Base-by-base conservation (phyloP, 495 filamentous ascomycete genomes). In the Xylaria sp. region DNA sequence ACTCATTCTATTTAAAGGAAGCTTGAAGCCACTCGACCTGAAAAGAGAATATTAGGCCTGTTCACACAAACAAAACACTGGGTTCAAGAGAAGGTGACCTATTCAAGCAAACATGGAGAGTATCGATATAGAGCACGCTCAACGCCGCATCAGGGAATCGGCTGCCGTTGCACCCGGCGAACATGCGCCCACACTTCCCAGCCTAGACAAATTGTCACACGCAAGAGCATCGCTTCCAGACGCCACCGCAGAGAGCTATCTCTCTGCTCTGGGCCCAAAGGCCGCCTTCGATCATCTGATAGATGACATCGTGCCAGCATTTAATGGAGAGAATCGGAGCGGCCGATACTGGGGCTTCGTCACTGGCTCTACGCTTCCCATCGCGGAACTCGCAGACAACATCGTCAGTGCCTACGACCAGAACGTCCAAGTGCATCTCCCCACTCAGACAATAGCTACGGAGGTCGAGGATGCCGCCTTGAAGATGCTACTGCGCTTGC, bases 281-380 rank as follows among this genome's bases (percentile, higher is more conserved):
- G 67, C 70, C 21, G 78, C 81, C 1, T 61, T 84, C 17, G 44
- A 69, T 8, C 82, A 86, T 75, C 75, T 95, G 24, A 65, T 87
- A n/a, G 52, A 82, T 29, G 84, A 89, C 71, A 85, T 95, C 67
- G 85, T 90, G 24, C 91, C 93, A 0, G 90, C 85, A 5, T 86
- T 95, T 67, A 91, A 91, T 72, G 82, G 79, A 21, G 87, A 80
- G 87, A 86, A 79, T 81, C 90, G 74, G 86, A 88, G 73, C 78
- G 85, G 86, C 1, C 80, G 79, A 70, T 98, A 97, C 83, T 96
- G 92, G 80, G 95, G 93, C 31, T 97, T 97, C 76, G 90, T 98
- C 8, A 97, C 91, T 0, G 95, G 95, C 24, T 92, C 93, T 19
- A 81, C 84, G 40, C 93, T 93, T 3, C 93, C 94, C 0, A 89